Base-by-base conservation (phyloP, 2,329 filamentous ascomycete genomes). In the Botrytis deweyae region DNA sequence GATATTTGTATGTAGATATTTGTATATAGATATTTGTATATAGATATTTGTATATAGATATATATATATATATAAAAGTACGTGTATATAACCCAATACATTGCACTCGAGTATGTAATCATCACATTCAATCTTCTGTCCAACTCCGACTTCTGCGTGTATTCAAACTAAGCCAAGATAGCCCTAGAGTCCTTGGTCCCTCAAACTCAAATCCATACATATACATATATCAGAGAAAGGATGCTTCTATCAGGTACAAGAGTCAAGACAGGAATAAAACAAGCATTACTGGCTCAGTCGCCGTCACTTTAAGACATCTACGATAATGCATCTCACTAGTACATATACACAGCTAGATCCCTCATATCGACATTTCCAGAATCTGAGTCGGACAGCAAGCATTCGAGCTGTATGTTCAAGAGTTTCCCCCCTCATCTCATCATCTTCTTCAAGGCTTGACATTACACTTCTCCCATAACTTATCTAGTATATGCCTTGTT, bases 1-100 rank as follows among this genome's bases (percentile, higher is more conserved):
- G 1, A 7, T 0, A 44, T 20, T 7, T 2, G 0, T 10, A 10
- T n/a, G n/a, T n/a, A n/a, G n/a, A n/a, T n/a, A 55, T 29, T 4
- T 55, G 16, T 20, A 46, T 46, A 44, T 18, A 44, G 1, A 8
- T 0, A 44, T 20, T 7, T 2, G 0, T 10, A 10, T 29, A 29
- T 29, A 29, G 29, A 29, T 29, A 29, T 22, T 1, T 16, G 3
- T n/a, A 52, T 20, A 44, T 20, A 46, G 8, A 8, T 20, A 20
- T 33, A 4, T 44, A 20, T 20, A 20, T 20, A 44, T 8, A 18
- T 4, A 44, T 40, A 40, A 2, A 40, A 12, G 10, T 40, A 12
- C 9, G 10, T 40, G 9, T 9, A 14, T 40, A 2, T 40, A 12
- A 6, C 29, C 29, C 29, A 29, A n/a, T 12, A 14, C 22, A 22